These are phyloP conservation scores for Mortierella claussenii DNA, from an alignment of 192 early-diverging fungal species.

Conservation along the genomic window DNA sequence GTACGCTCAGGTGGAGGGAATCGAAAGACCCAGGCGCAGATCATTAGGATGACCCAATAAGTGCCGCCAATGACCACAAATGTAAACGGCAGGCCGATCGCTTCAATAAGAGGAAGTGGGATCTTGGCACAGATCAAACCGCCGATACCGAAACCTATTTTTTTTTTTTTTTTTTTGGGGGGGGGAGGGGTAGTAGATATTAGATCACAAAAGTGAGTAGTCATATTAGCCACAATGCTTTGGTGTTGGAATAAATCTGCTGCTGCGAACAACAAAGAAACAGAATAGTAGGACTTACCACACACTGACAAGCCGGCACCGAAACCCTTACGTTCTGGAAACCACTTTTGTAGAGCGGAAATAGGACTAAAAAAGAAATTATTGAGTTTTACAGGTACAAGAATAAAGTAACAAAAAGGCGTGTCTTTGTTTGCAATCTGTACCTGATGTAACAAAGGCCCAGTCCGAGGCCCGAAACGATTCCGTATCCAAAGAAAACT, in stretches of 20 bases:
- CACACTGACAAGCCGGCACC: slow-evolving; percentile 76
- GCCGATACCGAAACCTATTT: slow-evolving; percentile 73
- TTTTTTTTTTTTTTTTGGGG: no score
- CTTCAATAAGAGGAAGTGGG: slow-evolving; percentile 67
- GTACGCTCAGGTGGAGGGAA: slow-evolving; percentile 75
- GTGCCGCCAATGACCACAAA: slow-evolving; percentile 74
- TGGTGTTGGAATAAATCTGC: no score
- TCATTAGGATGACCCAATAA: slow-evolving; percentile 70
- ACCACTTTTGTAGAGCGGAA: slow-evolving; percentile 72
- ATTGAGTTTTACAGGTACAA: not conserved
- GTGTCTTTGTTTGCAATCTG: no score
- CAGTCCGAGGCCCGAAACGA: slow-evolving; percentile 70
- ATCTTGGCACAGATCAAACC: slow-evolving; percentile 76
- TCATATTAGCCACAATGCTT: no score
- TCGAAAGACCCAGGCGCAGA: slow-evolving; percentile 64
- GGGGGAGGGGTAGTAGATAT: no score
- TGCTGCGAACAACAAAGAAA: no score
- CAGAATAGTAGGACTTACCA: slow-evolving; percentile 50
- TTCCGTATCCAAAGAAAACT: slow-evolving; percentile 73
- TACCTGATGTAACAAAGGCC: slow-evolving; percentile 70
- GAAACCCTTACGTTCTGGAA: slow-evolving; percentile 66
- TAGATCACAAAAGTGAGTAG: no score
- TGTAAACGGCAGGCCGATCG: slow-evolving; percentile 61
- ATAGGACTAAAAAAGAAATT: no score
- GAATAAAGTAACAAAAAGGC: not conserved